Base-by-base conservation (phyloP, 2,329 filamentous ascomycete genomes). In the Phaeoacremonium minimum region DNA sequence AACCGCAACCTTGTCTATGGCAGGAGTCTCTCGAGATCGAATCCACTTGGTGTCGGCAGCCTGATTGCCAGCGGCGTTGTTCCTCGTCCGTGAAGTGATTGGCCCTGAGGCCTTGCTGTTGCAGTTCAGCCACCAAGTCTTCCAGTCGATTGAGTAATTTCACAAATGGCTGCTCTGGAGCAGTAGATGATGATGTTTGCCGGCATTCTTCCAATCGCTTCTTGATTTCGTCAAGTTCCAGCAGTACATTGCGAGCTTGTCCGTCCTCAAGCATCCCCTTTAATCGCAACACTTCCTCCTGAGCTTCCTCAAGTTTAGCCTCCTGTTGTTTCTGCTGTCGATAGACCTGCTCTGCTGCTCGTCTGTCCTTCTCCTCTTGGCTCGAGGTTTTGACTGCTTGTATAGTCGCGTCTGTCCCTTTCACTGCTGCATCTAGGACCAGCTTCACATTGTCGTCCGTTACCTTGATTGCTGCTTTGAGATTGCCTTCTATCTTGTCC, bases 271-370 rank as follows among this genome's bases (percentile, higher is more conserved):
- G 17, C 13, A 36, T 16, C 16, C 4, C 33, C 28, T 28, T 36
- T 33, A 36, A n/a, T 12, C 20, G 15, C 29, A 29, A 28, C 15
- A 40, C n/a, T 26, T 35, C 39, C 4, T 15, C 35, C 19, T 32
- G 8, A n/a, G 28, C 17, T 7, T 26, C 19, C 16, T 35, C 20
- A 15, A 35, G 31, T 15, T 14, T 32, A n/a, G 16, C 26, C 18
- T 19, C 12, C 26, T n/a, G n/a, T 26, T 26, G 22, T 26, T 26
- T 9, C 22, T 26, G 9, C 9, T 26, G 9, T n/a, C n/a, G 22
- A 9, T 26, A n/a, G n/a, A 26, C 2, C 22, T 15, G 30, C 20
- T 38, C 31, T 9, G 32, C 35, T 3, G 13, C 15, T 4, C 35
- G 36, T 19, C 39, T 32, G 4, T 30, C 18, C 13, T 28, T 32